Evolutionary conservation across 805 yeast species (phyloP).

Genomic region (Candida koratica): DNA sequence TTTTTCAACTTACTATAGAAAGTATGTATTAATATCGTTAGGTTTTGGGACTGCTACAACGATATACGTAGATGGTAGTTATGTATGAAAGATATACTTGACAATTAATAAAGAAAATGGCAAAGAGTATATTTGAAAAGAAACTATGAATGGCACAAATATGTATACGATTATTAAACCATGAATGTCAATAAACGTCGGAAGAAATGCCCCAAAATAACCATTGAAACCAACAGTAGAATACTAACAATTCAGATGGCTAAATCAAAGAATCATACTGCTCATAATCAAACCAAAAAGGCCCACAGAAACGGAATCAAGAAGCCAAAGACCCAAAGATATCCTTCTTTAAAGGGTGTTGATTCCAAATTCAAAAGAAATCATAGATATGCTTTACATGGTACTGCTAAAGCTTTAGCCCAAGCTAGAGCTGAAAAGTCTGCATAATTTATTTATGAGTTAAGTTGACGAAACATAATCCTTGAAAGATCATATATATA

Average conservation of each 20-base stretch:
- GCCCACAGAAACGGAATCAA: conserved; percentile 99
- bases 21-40: conserved; percentile 3
- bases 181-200: too few species aligned
- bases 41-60: too few species aligned
- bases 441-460: conserved; percentile 5
- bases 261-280: conserved; percentile 99
- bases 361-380: conserved; percentile 99
- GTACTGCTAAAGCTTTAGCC: conserved; percentile 93
- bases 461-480: too few species aligned
- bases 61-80: too few species aligned
- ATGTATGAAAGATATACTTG: too few species aligned
- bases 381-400: conserved; percentile 99
- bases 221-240: conserved; percentile 1
- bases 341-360: conserved; percentile 98
- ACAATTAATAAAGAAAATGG: too few species aligned
- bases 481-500: too few species aligned
- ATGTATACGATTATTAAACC: too few species aligned
- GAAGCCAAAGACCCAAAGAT: conserved; percentile 97
- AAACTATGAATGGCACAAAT: too few species aligned
- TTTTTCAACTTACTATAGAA: conserved; percentile 6
- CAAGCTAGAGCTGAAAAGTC: conserved; percentile 60
- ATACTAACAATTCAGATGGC: conserved; percentile 59
- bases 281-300: conserved; percentile 99
- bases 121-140: too few species aligned
- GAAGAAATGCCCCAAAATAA: too few species aligned